A percentile compares a stretch with the other conserved stretches of the same genome.
phyloP scores from a whole-genome alignment of 2,329 filamentous ascomycete species.

The Alternaria brassicae region DNA sequence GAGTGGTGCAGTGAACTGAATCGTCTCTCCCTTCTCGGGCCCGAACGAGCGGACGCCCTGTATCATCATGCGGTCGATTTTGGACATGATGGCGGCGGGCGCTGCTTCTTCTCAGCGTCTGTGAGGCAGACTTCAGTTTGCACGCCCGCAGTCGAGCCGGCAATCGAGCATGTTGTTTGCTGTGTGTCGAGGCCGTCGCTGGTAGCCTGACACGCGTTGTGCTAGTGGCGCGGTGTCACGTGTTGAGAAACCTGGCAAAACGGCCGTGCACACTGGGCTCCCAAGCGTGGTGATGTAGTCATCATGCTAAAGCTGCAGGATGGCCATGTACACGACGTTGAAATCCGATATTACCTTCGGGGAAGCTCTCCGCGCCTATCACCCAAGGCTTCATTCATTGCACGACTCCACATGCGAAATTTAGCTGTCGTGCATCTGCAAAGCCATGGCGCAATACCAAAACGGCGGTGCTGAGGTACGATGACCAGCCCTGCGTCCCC shows the following conservation, averaged over 20 bases:
- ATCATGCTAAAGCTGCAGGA: slow-evolving; percentile 12
- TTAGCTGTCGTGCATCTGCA: slow-evolving; percentile 7
- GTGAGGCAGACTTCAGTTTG: neutral
- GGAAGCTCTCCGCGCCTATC: slow-evolving; percentile 14
- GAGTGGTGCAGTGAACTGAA: slow-evolving; percentile 87
- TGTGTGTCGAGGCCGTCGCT: neutral
- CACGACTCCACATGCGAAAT: slow-evolving; percentile 4
- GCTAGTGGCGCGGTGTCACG: slow-evolving; percentile 11
- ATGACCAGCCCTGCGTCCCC: slow-evolving; percentile 14
- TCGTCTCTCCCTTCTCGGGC: slow-evolving; percentile 74
- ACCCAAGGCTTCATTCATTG: neutral
- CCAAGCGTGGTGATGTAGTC: slow-evolving; percentile 9
- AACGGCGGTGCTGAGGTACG: slow-evolving; percentile 46
- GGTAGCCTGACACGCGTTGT: neutral
- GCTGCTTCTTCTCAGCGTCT: neutral
- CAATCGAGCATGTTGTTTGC: neutral
- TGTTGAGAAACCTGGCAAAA: neutral
- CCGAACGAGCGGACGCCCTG: slow-evolving; percentile 86
- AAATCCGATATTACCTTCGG: slow-evolving; percentile 17
- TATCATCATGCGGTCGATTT: slow-evolving; percentile 89
- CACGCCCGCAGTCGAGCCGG: neutral
- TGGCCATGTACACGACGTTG: slow-evolving; percentile 2
- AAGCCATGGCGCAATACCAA: slow-evolving; percentile 47
- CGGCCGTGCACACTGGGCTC: slow-evolving; percentile 2
- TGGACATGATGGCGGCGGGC: slow-evolving; percentile 53